phyloP scores from a whole-genome alignment of 345 rosid species.

The Eucalyptus fibrosa region DNA sequence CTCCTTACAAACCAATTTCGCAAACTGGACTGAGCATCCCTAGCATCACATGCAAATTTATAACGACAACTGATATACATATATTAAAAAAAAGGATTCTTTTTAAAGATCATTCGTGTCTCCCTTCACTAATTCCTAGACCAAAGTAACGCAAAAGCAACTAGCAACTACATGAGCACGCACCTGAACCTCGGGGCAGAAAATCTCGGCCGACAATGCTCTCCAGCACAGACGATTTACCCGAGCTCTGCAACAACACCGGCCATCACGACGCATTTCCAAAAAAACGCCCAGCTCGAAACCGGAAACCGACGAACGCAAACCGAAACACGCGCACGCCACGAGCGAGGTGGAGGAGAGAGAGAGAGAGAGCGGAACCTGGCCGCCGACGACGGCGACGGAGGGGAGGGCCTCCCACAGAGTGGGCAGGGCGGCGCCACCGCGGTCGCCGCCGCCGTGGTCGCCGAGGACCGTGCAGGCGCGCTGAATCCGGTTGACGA shows the following conservation, averaged over 20 bases:
- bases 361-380: constrained; percentile 5
- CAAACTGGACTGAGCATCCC: background rate
- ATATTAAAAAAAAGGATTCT: background rate
- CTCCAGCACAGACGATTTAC: constrained; percentile 61
- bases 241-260: constrained; percentile 34
- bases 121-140: background rate
- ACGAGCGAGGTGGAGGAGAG: background rate
- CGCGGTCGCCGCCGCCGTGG: constrained; percentile 5
- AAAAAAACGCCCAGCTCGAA: background rate
- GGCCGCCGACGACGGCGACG: constrained; percentile 57
- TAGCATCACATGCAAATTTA: background rate
- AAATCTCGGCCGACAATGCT: constrained; percentile 65
- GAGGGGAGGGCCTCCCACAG: constrained; percentile 77
- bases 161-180: background rate
- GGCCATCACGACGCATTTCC: background rate
- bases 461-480: constrained; percentile 60
- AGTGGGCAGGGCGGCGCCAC: constrained; percentile 25
- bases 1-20: background rate
- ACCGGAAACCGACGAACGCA: background rate
- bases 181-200: constrained; percentile 64
- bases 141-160: background rate
- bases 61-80: background rate
- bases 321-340: background rate
- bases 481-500: constrained; percentile 45
- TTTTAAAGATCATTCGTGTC: background rate